Base-by-base conservation (phyloP, 352 stramenopile genomes). In the Phytophthora pluvialis region DNA sequence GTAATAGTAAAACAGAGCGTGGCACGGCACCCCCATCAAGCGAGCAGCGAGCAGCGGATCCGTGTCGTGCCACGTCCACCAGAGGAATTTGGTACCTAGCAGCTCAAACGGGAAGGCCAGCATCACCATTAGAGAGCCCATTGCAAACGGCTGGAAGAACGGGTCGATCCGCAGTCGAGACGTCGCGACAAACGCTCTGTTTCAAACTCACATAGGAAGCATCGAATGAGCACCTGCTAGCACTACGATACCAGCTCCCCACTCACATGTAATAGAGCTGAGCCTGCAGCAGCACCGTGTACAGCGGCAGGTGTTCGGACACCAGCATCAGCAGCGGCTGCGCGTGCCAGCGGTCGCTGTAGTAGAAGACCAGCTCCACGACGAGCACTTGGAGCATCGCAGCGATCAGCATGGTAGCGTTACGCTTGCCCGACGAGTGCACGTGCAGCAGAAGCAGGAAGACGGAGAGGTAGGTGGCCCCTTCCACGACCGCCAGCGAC, bases 51-150 rank as follows among this genome's bases (percentile, higher is more conserved):
- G 64, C 39, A 90, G 67, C 26, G 84, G 84, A 26, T 95, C 84
- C 16, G 81, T 93, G 55, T 95, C 87, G 56, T 95, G 87, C 74
- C 80, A 93, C 48, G 87, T 95, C 87, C 87, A 95, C 82, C 83
- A 93, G 26, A 95, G 69, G 47, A 95, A 91, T 55, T 93, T 93
- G 56, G 81, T 57, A 45, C 87, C 87, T 32, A 93, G 45, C 46
- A 95, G 68, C 71, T 95, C 84, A 32, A 92, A 86, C 8, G 87
- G 87, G 38, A 94, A 81, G 6, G 67, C 60, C 26, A 93, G 60
- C 47, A 86, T 60, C 18, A 91, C 53, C 47, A 85, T 72, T 6
- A 93, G 55, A 13, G 69, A 57, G 0, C 77, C 82, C 73, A 93
- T 90, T 10, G 80, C 79, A 36, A 91, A 83, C 10, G 86, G 80